Evolutionary conservation across 768 basidiomycete genomes (phyloP), one percentile per base, ranked within the genome.

Genomic region (Agrocybe praecox): DNA sequence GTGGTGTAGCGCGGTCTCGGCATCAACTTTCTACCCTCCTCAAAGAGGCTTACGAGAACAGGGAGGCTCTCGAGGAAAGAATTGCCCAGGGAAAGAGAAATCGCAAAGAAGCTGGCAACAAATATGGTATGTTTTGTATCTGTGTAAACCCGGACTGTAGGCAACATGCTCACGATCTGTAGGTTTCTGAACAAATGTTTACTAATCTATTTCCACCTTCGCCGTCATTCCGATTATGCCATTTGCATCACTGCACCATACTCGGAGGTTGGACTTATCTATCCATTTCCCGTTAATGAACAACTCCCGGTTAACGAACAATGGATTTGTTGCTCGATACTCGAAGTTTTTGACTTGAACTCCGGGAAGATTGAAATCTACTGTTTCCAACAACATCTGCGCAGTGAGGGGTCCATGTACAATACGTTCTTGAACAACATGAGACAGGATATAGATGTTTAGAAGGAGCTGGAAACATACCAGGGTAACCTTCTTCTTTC

Each of bases 21-120:
- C 89, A 91, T 72, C 93, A 95, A 63, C 70, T 95, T 48, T 84
- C 91, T 6, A 90, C 92, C 0, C 75, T 95, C 52, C 77, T 95
- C 44, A 87, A 84, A 40, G 90, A 94, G 55, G 93, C 93, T 0
- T 94, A 92, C 66, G 72, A 85, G 67, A 94, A 94, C 65, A 84
- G 92, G 29, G 92, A 92, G 52, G 85, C 82, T 0, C 64, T 95
- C 60, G 93, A 95, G 68, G 92, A 93, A 57, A 85, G 74, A 73
- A 92, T 94, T 61, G 92, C 93, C 0, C 86, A 92, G 70, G 92
- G 88, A 2, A 80, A 87, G 59, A 78, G 89, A 58, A 94, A 94
- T 65, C 80, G 92, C 59, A 94, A 94, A 69, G 90, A 93, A 66
- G 92, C 93, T 0, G 93, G 93, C 10, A 94, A 92, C 72, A 95